Conservation (phyloP, 2,329 filamentous ascomycete genomes). For the Aspergillus fischeri region DNA sequence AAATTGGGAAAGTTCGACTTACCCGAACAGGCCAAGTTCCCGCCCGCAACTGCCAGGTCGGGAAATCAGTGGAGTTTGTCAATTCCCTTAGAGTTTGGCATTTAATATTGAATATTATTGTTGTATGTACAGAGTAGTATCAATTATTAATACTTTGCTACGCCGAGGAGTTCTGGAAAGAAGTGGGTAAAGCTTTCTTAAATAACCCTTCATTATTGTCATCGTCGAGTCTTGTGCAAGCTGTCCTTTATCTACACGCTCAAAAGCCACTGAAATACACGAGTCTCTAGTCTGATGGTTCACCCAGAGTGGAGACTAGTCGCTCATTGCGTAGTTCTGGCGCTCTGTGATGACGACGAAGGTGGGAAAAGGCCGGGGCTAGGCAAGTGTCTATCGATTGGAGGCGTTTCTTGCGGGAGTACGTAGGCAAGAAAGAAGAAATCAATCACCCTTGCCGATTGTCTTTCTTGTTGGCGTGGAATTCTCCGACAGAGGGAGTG, state of each 20-base stretch:
- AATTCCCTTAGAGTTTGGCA: neutral
- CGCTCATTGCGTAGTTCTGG: slow-evolving; percentile 5
- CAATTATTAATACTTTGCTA: neutral
- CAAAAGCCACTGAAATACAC: neutral
- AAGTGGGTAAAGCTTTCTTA: neutral
- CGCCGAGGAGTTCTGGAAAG: neutral
- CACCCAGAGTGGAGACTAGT: neutral
- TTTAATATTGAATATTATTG: neutral
- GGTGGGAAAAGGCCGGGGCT: neutral
- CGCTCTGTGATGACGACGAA: slow-evolving; percentile 6
- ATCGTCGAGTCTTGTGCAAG: neutral
- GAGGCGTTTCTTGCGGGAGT: neutral
- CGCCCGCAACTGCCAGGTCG: slow-evolving; percentile 18
- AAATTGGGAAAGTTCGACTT: slow-evolving; percentile 22
- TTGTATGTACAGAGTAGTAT: neutral
- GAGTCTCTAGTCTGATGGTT: neutral
- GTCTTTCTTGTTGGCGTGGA: neutral
- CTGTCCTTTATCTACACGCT: neutral
- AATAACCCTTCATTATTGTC: neutral
- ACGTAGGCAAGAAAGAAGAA: neutral
- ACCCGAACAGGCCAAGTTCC: slow-evolving; percentile 18
- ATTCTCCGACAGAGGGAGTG: neutral
- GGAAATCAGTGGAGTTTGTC: slow-evolving; percentile 7
- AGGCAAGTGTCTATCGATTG: neutral
- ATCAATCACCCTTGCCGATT: neutral